A percentile compares a stretch with the other conserved stretches of the same genome.
Evolutionary conservation across 2,329 filamentous ascomycete genomes (phyloP).

Genomic region (Aspergillus sclerotialis): DNA sequence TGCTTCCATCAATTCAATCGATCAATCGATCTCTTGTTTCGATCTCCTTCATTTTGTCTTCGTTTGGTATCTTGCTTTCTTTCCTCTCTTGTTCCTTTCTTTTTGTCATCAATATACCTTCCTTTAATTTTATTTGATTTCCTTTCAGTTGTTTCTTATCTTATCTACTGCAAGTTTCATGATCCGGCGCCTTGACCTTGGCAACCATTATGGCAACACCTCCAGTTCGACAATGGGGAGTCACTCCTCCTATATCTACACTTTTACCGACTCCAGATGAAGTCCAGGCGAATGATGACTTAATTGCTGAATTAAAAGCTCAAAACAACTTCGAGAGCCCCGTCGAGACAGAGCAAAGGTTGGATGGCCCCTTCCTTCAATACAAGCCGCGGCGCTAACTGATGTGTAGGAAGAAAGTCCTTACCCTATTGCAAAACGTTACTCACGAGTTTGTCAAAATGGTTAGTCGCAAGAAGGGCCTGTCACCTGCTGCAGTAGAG

Average conservation of each 20-base stretch:
- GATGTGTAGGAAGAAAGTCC: slow-evolving; percentile 56
- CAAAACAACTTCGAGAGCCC: slow-evolving; percentile 89
- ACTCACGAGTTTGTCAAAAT: slow-evolving; percentile 80
- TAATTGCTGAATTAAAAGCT: slow-evolving; percentile 75
- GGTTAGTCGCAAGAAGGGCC: slow-evolving; percentile 66
- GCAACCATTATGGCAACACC: slow-evolving; percentile 28
- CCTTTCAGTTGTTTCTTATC: not conserved
- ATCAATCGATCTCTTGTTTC: too few relatives aligned
- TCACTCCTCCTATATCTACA: slow-evolving; percentile 77
- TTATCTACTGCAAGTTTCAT: not conserved
- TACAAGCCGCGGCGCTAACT: slow-evolving; percentile 6
- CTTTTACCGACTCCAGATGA: slow-evolving; percentile 70
- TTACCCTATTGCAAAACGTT: slow-evolving; percentile 69
- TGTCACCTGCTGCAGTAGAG: slow-evolving; percentile 70
- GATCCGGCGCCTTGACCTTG: not conserved
- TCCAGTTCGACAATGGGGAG: slow-evolving; percentile 53
- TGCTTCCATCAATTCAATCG: too few relatives aligned
- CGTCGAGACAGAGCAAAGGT: slow-evolving; percentile 79
- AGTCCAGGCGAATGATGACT: slow-evolving; percentile 65
- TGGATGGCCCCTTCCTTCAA: slow-evolving; percentile 7
- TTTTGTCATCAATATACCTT: slow-evolving; percentile 5
- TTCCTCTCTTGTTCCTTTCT: slow-evolving; percentile 3
- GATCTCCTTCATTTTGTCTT: too few relatives aligned
- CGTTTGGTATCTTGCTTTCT: too few relatives aligned
- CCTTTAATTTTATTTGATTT: not conserved